Conservation (phyloP, 345 rosid species). For the Citrus hindsii region DNA sequence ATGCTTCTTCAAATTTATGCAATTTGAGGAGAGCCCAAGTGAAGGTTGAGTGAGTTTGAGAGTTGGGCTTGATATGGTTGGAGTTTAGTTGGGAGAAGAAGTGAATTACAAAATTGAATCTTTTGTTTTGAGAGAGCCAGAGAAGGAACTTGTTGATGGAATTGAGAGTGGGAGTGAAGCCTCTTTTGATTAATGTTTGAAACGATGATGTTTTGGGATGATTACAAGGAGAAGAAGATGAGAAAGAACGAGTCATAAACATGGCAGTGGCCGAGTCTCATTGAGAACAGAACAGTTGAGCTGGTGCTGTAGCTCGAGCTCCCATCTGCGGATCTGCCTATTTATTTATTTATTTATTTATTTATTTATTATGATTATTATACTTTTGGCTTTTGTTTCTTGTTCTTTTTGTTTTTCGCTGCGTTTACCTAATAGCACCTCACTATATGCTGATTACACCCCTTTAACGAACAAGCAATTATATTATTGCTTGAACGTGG, state of each 20-base stretch:
- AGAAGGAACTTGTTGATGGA: constrained; percentile 41
- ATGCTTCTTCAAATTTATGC: constrained; percentile 56
- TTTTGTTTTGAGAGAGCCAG: constrained; percentile 35
- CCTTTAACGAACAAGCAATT: too few relatives aligned
- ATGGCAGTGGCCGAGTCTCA: neutral
- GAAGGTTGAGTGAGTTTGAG: constrained; percentile 42
- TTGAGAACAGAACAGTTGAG: neutral
- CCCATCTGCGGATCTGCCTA: neutral
- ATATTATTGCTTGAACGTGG: too few relatives aligned
- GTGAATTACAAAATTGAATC: constrained; percentile 26
- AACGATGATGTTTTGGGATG: neutral
- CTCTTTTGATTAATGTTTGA: constrained; percentile 45
- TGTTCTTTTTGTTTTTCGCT: too few relatives aligned
- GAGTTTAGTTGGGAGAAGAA: constrained; percentile 33
- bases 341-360: too few relatives aligned
- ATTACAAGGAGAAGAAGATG: neutral
- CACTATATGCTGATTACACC: too few relatives aligned
- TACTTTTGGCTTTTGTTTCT: neutral
- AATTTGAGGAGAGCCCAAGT: constrained; percentile 50
- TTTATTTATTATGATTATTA: too few relatives aligned
- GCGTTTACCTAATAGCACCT: too few relatives aligned
- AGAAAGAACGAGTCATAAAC: constrained; percentile 1
- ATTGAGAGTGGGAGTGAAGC: constrained; percentile 45
- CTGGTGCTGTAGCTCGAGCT: neutral
- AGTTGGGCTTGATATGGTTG: constrained; percentile 29